These are phyloP conservation scores for Fusarium pilosicola DNA, from an alignment of 2,329 filamentous ascomycete genomes.

Conservation along the genomic window DNA sequence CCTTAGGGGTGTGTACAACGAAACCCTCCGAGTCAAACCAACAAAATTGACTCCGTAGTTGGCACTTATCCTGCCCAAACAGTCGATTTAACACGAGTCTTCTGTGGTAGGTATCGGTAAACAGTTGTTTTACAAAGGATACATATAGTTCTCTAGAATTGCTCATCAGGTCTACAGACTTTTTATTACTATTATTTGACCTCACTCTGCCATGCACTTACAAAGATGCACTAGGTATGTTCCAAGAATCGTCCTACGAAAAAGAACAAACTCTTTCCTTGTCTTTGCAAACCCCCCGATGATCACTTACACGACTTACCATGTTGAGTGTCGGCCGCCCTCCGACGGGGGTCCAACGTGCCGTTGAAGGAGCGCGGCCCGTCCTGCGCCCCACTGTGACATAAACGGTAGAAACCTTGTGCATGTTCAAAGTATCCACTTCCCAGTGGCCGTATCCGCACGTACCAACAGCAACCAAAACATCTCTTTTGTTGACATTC, in stretches of 20 bases:
- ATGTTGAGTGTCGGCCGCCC: slow-evolving; percentile 14
- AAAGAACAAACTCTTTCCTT: not conserved
- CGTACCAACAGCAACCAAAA: slow-evolving; percentile 29
- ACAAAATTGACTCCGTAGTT: not conserved
- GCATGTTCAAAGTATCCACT: not conserved
- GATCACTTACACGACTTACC: slow-evolving; percentile 13
- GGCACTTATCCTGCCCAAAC: not conserved
- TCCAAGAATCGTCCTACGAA: not conserved
- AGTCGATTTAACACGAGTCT: not conserved
- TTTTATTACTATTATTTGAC: not conserved
- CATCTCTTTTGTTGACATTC: slow-evolving; percentile 28
- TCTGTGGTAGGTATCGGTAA: not conserved
- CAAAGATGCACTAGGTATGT: not conserved
- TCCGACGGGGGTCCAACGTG: not conserved
- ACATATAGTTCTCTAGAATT: not conserved
- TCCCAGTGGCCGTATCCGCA: slow-evolving; percentile 15
- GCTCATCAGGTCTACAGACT: not conserved
- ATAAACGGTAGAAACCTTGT: slow-evolving; percentile 18
- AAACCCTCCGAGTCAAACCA: not conserved
- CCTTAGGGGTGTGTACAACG: not conserved
- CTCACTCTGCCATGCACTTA: not conserved
- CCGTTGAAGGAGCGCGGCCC: slow-evolving; percentile 22
- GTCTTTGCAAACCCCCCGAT: not conserved
- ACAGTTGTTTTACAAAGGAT: not conserved
- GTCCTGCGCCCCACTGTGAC: slow-evolving; percentile 16